Base-by-base conservation (phyloP, 129 eudicot species). In the Centella asiatica region DNA sequence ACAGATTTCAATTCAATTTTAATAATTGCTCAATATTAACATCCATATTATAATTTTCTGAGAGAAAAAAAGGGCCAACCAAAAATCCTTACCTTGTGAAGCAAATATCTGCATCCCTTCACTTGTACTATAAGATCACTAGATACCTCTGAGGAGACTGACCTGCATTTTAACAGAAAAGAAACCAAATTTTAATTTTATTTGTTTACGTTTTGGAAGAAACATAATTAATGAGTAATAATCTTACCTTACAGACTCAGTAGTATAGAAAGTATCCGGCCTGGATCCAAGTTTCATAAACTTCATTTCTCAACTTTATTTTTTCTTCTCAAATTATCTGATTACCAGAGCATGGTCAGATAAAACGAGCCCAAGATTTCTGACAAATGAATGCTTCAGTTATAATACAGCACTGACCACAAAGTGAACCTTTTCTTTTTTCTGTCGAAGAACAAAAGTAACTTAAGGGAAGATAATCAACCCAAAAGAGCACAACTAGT, bases 281-380 rank as follows among this genome's bases (percentile, higher is more conserved):
- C 86, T 67, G 32, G 90, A 82, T 59, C 99, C 96, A 68, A 87
- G 90, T 76, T 92, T 92, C 99, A 92, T 92, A 56, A 92, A 92
- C 88, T 92, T 92, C 99, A 92, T 92, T 44, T 72, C 69, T 73
- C 47, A 44, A 14, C 53, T 39, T 66, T 19, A n/a, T 69, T 42
- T 65, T 49, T 45, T 14, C 51, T 67, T 27, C 72, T 79, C 57
- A 75, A 77, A 40, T 64, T 63, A 27, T 26, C 48, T 33, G 20
- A 17, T 51, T 52, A 46, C 29, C 5, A 33, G 29, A 34, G 29
- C 46, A 40, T 40, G 33, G 4, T 27, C 36, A 19, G 53, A 22
- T 47, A 64, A n/a, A 32, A 45, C 19, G 44, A 63, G 6, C 28
- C 45, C 7, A 47, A 47, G n/a, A 28, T 0, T 19, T 20, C 28